Evolutionary conservation across 2,329 filamentous ascomycete genomes (phyloP).

Genomic region (Trichoderma atroviride): DNA sequence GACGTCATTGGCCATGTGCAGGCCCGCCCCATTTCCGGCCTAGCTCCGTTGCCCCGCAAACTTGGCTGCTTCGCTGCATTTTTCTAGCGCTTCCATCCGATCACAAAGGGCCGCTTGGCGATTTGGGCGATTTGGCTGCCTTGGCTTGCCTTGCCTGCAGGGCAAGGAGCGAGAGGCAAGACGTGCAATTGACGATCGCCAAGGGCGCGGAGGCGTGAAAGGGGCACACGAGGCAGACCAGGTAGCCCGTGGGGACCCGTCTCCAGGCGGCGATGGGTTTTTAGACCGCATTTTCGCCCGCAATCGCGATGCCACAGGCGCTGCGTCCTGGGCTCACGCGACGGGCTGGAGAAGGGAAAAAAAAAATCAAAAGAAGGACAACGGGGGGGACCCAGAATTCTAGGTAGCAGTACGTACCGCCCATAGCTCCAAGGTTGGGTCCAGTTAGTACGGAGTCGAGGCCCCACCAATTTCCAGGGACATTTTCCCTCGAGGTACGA

Average conservation of each 20-base stretch:
- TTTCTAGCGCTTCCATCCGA: conserved; percentile 26
- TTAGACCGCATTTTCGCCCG: neutral
- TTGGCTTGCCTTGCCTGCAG: neutral
- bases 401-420: neutral
- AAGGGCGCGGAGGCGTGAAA: neutral
- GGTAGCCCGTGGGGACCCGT: neutral
- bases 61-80: conserved; percentile 26
- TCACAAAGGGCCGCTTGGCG: conserved; percentile 12
- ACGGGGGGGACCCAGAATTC: neutral
- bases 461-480: neutral
- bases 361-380: neutral
- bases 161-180: neutral
- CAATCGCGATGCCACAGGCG: conserved; percentile 7
- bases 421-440: neutral
- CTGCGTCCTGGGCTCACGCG: conserved; percentile 13
- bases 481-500: neutral
- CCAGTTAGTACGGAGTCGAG: neutral
- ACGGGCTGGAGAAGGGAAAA: neutral
- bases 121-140: conserved; percentile 1
- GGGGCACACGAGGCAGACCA: neutral
- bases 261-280: neutral
- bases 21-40: neutral
- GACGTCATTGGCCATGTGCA: conserved; percentile 24
- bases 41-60: conserved; percentile 24
- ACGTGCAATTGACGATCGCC: conserved; percentile 5